Conservation (phyloP, 768 basidiomycete species). For the Collybia sordida region DNA sequence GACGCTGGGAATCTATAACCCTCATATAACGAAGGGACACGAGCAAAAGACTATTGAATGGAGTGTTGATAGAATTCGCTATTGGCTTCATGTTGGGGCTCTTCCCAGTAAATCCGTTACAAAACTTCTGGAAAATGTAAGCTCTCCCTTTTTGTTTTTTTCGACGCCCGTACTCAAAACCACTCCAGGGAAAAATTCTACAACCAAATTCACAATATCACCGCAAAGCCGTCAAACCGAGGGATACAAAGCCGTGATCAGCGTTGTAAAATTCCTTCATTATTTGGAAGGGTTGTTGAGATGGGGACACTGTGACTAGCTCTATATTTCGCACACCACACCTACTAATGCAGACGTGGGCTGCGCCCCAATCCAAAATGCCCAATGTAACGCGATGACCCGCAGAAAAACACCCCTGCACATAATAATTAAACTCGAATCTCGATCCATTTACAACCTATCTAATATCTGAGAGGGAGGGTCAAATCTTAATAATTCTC, state of each 20-base stretch:
- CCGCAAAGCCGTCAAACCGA: slow-evolving; percentile 28
- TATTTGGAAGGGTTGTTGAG: no score
- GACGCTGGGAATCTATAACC: slow-evolving; percentile 82
- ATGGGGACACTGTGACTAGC: no score
- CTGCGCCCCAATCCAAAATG: no score
- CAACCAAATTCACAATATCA: slow-evolving; percentile 57
- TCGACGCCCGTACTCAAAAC: background rate
- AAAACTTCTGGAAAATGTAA: slow-evolving; percentile 75
- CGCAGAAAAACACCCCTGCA: no score
- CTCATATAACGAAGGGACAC: slow-evolving; percentile 49
- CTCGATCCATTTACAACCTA: no score
- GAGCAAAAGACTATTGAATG: slow-evolving; percentile 78
- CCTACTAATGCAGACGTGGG: no score
- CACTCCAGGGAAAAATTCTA: slow-evolving; percentile 58
- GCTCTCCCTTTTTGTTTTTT: slow-evolving; percentile 27
- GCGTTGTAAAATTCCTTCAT: no score
- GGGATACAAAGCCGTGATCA: no score
- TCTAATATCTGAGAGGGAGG: no score
- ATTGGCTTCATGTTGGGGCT: slow-evolving; percentile 88
- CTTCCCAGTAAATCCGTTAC: slow-evolving; percentile 77
- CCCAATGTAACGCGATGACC: no score
- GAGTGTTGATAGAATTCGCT: slow-evolving; percentile 88
- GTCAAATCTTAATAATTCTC: slow-evolving; percentile 13
- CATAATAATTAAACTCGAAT: no score
- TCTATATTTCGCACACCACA: no score